phyloP scores from a whole-genome alignment of 2,329 filamentous ascomycete genomes.

The Beauveria rudraprayagi region DNA sequence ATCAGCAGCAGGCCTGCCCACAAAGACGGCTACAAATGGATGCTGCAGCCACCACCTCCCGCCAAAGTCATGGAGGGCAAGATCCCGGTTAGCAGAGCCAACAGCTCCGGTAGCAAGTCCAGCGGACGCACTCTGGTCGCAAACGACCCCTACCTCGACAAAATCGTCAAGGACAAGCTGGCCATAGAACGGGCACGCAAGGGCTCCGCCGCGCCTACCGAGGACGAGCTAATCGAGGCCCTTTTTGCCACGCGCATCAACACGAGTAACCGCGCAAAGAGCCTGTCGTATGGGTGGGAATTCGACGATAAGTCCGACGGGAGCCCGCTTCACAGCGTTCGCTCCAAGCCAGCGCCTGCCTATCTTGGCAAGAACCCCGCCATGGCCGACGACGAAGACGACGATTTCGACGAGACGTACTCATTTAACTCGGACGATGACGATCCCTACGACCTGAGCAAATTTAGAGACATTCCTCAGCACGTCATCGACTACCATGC shows the following conservation, averaged over 20 bases:
- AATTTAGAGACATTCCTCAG: no score
- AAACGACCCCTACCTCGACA: slow-evolving; percentile 35
- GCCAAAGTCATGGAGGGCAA: slow-evolving; percentile 89
- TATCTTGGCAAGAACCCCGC: slow-evolving; percentile 21
- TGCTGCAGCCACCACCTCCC: slow-evolving; percentile 85
- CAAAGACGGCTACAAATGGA: slow-evolving; percentile 72
- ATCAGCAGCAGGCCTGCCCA: slow-evolving; percentile 66
- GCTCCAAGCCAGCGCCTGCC: slow-evolving; percentile 21
- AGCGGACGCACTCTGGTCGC: slow-evolving; percentile 36
- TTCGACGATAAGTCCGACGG: slow-evolving; percentile 26
- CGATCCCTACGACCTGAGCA: not conserved
- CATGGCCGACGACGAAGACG: slow-evolving; percentile 18
- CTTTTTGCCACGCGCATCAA: slow-evolving; percentile 28
- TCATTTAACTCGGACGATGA: not conserved
- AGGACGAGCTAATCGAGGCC: slow-evolving; percentile 37
- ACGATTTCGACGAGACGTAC: slow-evolving; percentile 18
- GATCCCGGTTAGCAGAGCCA: slow-evolving; percentile 57
- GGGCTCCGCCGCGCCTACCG: slow-evolving; percentile 30
- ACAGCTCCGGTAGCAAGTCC: slow-evolving; percentile 46
- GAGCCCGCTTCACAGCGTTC: slow-evolving; percentile 19
- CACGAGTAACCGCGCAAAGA: slow-evolving; percentile 27
- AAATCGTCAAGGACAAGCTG: slow-evolving; percentile 37
- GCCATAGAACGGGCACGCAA: slow-evolving; percentile 38
- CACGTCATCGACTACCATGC: slow-evolving; percentile 19
- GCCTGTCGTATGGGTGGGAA: slow-evolving; percentile 28